Evolutionary conservation across 352 stramenopile genomes (phyloP), one percentile per base, ranked within the genome.

Genomic region (Phytophthora ohioensis): DNA sequence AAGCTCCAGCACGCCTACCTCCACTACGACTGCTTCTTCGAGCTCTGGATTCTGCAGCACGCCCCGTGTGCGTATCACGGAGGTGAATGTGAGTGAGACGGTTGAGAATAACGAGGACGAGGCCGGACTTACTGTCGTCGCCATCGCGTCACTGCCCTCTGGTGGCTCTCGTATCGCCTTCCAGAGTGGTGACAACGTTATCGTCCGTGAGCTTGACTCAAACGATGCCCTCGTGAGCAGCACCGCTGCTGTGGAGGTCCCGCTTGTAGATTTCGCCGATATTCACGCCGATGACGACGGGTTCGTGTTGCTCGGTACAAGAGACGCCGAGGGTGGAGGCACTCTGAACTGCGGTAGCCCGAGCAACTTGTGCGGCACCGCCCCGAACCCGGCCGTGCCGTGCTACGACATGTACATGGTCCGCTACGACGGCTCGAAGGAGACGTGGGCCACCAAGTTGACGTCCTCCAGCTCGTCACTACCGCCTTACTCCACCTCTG

Each of bases 341-440:
- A 88, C 76, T 12, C 69, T 85, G 32, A 85, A 88, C 69, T 88
- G 80, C 31, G 80, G 80, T 15, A 83, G 79, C 61, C 76, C 76
- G 31, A 77, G 71, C 41, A 88, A 88, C 64, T 46, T 89, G 11
- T 88, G 81, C 41, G 77, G 77, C 7, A 35, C 71, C 2, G 76
- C 74, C 5, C 77, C 81, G 10, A 77, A 48, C 60, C 73, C 76
- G 5, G 47, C 76, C 0, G 63, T 76, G 13, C 56, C 81, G 31
- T 89, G 81, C 60, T 89, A 84, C 58, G 79, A 87, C 67, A 89
- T 89, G 78, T 85, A 89, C 70, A 31, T 89, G 43, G 76, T 81
- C 32, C 79, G 78, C 11, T 87, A 79, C 69, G 81, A 89, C 34
- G 74, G 78, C 3, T 62, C 68, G 1, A 82, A 68, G 30, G 81